Base-by-base conservation (phyloP, 345 rosid species). In the Populus nigra region DNA sequence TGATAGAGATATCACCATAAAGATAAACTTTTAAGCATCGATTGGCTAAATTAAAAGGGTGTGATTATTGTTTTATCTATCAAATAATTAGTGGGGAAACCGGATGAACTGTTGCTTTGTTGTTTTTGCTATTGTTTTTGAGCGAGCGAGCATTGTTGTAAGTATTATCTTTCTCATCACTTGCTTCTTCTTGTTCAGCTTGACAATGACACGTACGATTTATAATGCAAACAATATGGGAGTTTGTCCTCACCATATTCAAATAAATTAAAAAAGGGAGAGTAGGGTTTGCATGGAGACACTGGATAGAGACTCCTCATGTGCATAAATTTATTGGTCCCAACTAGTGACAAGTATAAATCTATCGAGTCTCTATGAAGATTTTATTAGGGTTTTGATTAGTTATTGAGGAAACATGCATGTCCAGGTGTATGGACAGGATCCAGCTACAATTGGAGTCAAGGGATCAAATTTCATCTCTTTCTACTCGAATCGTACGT, bases 191-290 rank as follows among this genome's bases (percentile, higher is more conserved):
- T 68, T 36, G 43, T 43, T 77, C 65, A 29, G 65, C 55, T 25
- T 69, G 80, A 79, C 75, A 79, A 77, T 1, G 83, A 83, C 76
- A 53, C n/a, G n/a, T n/a, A n/a, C 77, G 73, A 41, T 80, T 76
- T 80, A 76, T 65, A 5, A 81, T 69, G 71, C 72, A 73, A 76
- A 73, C 83, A 73, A 76, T 33, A 33, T 63, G 65, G 29, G 71
- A 49, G 0, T 75, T 80, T 79, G 82, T 79, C 79, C 74, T 71
- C 38, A 11, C 65, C 36, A 7, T 69, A 80, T 66, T 74, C 75
- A 31, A 78, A 71, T 47, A 22, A 65, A 73, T 20, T 16, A 57
- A 43, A 69, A 68, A 27, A 73, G 1, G n/a, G n/a, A 15, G n/a
- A 15, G 8, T 27, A 59, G 25, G 39, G 47, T 31, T 77, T 77